A percentile compares a stretch with the other conserved stretches of the same genome.
These are phyloP conservation scores for Solanum chilense DNA, from an alignment of 257 asterid species.

Conservation along the genomic window DNA sequence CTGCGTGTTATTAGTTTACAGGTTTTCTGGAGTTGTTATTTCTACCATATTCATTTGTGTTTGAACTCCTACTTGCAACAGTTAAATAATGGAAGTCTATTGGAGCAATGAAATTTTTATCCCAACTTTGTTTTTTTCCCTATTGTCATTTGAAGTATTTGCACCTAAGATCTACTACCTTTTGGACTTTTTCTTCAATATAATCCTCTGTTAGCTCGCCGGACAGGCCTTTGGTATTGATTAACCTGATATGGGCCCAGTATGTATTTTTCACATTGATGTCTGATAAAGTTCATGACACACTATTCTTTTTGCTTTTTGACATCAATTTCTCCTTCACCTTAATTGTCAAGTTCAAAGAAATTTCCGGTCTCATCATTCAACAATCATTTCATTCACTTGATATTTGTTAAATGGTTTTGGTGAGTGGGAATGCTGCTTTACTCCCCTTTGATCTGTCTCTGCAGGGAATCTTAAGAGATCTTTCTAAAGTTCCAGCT, in stretches of 20 bases:
- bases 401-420: not conserved
- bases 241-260: not conserved
- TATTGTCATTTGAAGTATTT: not conserved
- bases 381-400: not conserved
- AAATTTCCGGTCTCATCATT: not conserved
- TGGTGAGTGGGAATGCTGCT: not conserved
- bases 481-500: slow-evolving; percentile 61
- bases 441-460: not conserved
- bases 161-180: not conserved
- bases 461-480: slow-evolving; percentile 79
- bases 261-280: not conserved
- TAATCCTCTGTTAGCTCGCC: not conserved
- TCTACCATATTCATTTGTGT: not conserved
- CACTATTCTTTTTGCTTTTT: not conserved
- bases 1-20: not conserved
- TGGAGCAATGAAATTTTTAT: not conserved
- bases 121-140: not conserved
- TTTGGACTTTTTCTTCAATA: not conserved
- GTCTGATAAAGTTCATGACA: not conserved
- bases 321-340: not conserved
- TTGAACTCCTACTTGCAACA: not conserved
- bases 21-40: not conserved
- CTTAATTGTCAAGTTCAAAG: not conserved
- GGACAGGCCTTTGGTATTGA: not conserved
- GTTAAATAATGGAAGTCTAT: not conserved